phyloP scores from a whole-genome alignment of 495 filamentous ascomycete species.

The Astrothelium macrocarpum region DNA sequence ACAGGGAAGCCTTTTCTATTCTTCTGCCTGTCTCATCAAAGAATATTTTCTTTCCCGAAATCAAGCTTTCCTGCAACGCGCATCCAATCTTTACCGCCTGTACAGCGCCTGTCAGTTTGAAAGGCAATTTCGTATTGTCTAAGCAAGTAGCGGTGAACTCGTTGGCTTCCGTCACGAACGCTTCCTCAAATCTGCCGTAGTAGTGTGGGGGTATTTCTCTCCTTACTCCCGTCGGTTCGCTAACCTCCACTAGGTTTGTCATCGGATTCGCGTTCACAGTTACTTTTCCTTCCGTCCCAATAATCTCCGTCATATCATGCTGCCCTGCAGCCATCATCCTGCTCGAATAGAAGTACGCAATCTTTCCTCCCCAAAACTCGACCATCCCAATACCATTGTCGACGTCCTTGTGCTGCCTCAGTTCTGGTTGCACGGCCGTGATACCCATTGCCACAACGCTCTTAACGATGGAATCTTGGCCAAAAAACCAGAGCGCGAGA shows the following conservation, averaged over 20 bases:
- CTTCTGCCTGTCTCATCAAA: constrained; percentile 41
- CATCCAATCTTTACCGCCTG: constrained; percentile 51
- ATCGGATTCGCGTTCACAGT: constrained; percentile 47
- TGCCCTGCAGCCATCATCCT: constrained; percentile 59
- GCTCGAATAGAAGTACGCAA: constrained; percentile 51
- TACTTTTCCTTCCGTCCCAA: constrained; percentile 53
- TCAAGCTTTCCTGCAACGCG: constrained; percentile 51
- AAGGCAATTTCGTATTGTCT: constrained; percentile 43
- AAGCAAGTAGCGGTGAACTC: constrained; percentile 49
- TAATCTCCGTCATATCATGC: constrained; percentile 54
- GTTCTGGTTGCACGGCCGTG: constrained; percentile 50
- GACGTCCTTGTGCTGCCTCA: constrained; percentile 47
- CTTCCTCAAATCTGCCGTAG: constrained; percentile 52
- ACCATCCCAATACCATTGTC: constrained; percentile 57
- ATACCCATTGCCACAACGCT: constrained; percentile 46
- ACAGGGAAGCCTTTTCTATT: constrained; percentile 20
- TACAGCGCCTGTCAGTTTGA: constrained; percentile 46
- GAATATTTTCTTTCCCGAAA: constrained; percentile 47
- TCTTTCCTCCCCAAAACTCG: constrained; percentile 51
- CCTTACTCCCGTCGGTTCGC: constrained; percentile 39
- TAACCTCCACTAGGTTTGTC: constrained; percentile 44
- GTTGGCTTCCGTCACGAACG: constrained; percentile 53
- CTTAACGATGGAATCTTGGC: constrained; percentile 32
- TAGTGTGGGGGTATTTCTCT: constrained; percentile 50
- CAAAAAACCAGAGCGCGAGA: constrained; percentile 38